A percentile compares a stretch with the other conserved stretches of the same genome.
phyloP scores from a whole-genome alignment of 2,329 filamentous ascomycete genomes.

The Sarocladium brachiariae region DNA sequence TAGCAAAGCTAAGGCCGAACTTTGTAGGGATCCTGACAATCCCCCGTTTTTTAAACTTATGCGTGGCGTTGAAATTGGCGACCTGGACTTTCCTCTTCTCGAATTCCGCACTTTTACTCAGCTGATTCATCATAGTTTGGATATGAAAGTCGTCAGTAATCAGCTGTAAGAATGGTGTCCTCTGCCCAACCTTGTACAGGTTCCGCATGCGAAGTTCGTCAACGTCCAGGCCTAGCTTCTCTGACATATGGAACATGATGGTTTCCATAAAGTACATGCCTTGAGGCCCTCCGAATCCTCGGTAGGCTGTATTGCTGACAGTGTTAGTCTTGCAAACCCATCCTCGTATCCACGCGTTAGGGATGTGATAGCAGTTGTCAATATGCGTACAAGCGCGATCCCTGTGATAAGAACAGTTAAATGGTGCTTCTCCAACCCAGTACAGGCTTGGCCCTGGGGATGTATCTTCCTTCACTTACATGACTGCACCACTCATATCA shows the following conservation, averaged over 20 bases:
- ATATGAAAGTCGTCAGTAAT: constrained; percentile 76
- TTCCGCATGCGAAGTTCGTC: constrained; percentile 74
- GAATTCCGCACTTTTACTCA: constrained; percentile 67
- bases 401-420: constrained; percentile 30
- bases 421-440: too few species aligned
- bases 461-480: constrained; percentile 10
- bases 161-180: constrained; percentile 78
- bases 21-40: constrained; percentile 77
- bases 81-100: constrained; percentile 57
- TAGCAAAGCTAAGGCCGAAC: constrained; percentile 81
- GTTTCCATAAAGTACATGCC: constrained; percentile 81
- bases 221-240: constrained; percentile 69
- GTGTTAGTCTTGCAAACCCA: constrained; percentile 83
- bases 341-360: constrained; percentile 72
- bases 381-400: constrained; percentile 75
- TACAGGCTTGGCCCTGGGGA: too few species aligned
- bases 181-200: constrained; percentile 66
- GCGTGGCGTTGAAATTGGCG: constrained; percentile 65
- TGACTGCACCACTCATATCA: constrained; percentile 59
- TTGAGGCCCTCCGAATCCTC: constrained; percentile 83
- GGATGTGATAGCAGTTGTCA: constrained; percentile 76
- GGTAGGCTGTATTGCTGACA: constrained; percentile 86
- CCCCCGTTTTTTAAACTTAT: constrained; percentile 88
- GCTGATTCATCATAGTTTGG: constrained; percentile 80
- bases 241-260: constrained; percentile 77